Evolutionary conservation across 352 stramenopile species (phyloP).

Genomic region (Hyaloperonospora brassicae): DNA sequence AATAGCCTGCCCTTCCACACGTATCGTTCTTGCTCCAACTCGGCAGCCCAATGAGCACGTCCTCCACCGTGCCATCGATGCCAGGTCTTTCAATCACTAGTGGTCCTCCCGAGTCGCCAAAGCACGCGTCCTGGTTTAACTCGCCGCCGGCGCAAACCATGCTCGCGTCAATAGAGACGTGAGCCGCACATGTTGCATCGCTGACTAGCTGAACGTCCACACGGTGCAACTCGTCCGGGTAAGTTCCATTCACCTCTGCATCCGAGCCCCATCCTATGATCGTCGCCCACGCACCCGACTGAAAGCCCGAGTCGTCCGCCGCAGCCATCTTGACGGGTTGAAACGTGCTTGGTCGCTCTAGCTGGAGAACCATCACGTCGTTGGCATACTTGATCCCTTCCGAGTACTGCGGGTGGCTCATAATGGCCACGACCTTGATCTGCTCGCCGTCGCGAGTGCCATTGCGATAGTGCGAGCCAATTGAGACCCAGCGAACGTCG

Average conservation of each 20-base stretch:
- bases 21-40: conserved; percentile 37
- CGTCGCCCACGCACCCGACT: conserved; percentile 20
- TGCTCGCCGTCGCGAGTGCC: conserved; percentile 14
- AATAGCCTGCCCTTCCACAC: conserved; percentile 31
- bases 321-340: conserved; percentile 4
- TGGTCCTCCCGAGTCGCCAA: conserved; percentile 44
- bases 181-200: conserved; percentile 22
- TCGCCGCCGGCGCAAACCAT: conserved; percentile 47
- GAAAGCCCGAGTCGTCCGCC: conserved; percentile 8
- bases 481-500: conserved; percentile 8
- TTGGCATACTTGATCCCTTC: conserved; percentile 9
- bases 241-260: conserved; percentile 11
- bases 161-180: conserved; percentile 18
- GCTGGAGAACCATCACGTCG: conserved; percentile 39
- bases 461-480: conserved; percentile 13
- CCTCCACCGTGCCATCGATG: conserved; percentile 1
- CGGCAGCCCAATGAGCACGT: conserved; percentile 34
- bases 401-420: conserved; percentile 11
- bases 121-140: conserved; percentile 28
- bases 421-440: conserved; percentile 11
- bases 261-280: conserved; percentile 17
- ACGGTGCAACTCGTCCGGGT: conserved; percentile 22
- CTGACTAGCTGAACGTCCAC: conserved; percentile 31
- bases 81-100: conserved; percentile 20
- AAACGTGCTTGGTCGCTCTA: conserved; percentile 25